Base-by-base conservation (phyloP, 108 stramenopile genomes). In the Skeletonema grethae region DNA sequence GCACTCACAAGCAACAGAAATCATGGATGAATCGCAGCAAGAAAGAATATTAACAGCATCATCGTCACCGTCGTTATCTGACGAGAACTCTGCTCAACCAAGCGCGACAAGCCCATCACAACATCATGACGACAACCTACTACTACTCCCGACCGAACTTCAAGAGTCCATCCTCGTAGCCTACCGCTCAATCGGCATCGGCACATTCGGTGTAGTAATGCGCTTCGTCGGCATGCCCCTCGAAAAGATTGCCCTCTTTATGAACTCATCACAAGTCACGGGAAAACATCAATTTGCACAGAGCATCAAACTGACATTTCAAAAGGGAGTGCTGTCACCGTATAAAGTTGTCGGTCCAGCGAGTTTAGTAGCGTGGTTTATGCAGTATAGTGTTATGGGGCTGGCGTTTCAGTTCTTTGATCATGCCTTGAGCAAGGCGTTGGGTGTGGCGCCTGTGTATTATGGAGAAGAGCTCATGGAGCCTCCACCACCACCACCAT, bases 221-320 rank as follows among this genome's bases (percentile, higher is more conserved):
- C 83, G 90, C 4, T 89, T 69, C 59, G 39, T 61, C 45, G 88
- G 88, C 50, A 92, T 92, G 90, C 90, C 90, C 5, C 72, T 92
- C 61, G 90, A 92, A 70, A 92, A 88, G 68, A 85, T 89, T 9
- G 90, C 90, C n/a, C 82, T 92, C 57, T 87, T 69, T 63, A 83
- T 88, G 87, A 92, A 92, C 63, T 87, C 86, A 2, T 75, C 79
- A 0, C 88, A 88, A 76, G 90, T 91, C 11, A 68, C 84, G 2
- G 90, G 90, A 6, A 29, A 62, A 31, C 64, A 86, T 57, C 88
- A 79, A 61, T 75, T 89, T 32, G 29, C 32, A 9, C 88, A 92
- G 72, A 80, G 82, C 41, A 25, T 86, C 20, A 65, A 63, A 57
- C 63, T 92, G 7, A 86, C 88, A 32, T 89, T 89, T 39, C 25